Evolutionary conservation across 2,329 filamentous ascomycete species (phyloP), one percentile per base, ranked within the genome.

Genomic region (Didymella pinodella): DNA sequence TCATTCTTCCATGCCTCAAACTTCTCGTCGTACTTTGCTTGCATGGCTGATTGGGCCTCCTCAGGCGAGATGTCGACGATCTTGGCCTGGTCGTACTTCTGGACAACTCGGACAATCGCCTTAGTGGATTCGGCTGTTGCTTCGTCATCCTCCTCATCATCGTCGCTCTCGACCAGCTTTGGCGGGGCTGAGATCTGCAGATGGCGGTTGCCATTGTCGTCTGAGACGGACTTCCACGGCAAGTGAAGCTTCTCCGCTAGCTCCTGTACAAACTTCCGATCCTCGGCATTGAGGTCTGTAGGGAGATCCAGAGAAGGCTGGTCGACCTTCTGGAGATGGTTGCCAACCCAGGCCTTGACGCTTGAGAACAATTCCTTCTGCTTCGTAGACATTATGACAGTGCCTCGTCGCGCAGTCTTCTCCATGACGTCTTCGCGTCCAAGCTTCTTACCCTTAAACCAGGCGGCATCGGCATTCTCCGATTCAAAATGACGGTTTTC

Each of bases 1-100:
- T 91, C 89, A 76, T 96, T 89, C 81, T 97, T 99, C 95, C 95
- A 99, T 56, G 88, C 86, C 62, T 88, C 83, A 74, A 98, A 98
- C 73, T 96, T 97, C 66, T 91, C 82, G 69, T 97, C 88, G 76
- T 99, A 99, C 68, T 95, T 89, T 74, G 89, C 85, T 68, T 96
- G 87, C 77, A 94, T 90, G 18, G 89, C 86, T 48, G 86, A 84
- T 75, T 95, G 89, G 16, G 90, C 90, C 70, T 97, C 90, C 65
- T 93, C 91, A 1, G 89, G 81, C 2, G 90, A 90, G 47, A 92
- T 79, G 69, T 98, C 93, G 38, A 95, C 83, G 25, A 97, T 87
- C 70, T 91, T 88, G 22, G 95, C 95, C 65, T 92, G 94, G 71
- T 98, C 93, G 73, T 97, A 99, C 59, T 89, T 89, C 75, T 90